Percentiles rank a stretch among this genome's conserved stretches.
Conservation (phyloP, 2,329 filamentous ascomycete genomes). For the Talaromyces albobiverticillius region DNA sequence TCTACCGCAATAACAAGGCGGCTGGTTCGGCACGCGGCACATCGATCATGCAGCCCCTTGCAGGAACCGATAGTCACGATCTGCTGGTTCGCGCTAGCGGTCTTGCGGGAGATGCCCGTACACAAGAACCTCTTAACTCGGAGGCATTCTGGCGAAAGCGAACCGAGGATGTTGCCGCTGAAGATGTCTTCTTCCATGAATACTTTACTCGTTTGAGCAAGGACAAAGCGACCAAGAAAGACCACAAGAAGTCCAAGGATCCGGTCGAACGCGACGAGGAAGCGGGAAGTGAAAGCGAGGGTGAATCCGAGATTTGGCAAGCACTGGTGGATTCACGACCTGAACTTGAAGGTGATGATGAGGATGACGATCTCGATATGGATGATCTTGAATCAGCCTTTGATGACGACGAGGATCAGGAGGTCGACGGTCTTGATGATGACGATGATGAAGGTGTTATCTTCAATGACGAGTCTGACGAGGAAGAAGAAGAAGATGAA, state of each 20-base stretch:
- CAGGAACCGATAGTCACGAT: conserved; percentile 58
- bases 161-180: conserved; percentile 78
- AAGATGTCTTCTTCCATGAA: conserved; percentile 97
- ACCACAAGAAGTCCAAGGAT: conserved; percentile 48
- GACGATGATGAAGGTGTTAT: conserved; percentile 43
- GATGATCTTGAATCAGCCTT: conserved; percentile 54
- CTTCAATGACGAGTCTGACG: conserved; percentile 46
- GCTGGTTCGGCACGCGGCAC: conserved; percentile 65
- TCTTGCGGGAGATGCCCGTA: conserved; percentile 49
- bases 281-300: conserved; percentile 53
- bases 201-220: conserved; percentile 82
- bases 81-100: conserved; percentile 55
- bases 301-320: conserved; percentile 86
- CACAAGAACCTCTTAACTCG: conserved; percentile 72
- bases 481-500: conserved; percentile 31
- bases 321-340: conserved; percentile 78
- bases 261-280: conserved; percentile 39
- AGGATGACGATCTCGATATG: conserved; percentile 58
- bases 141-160: conserved; percentile 91
- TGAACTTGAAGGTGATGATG: conserved; percentile 64
- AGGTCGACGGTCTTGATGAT: conserved; percentile 35
- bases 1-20: conserved; percentile 89
- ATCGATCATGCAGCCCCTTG: conserved; percentile 95
- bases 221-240: conserved; percentile 57
- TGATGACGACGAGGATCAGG: conserved; percentile 47